Percentiles rank a stretch among this genome's conserved stretches.
phyloP scores from a whole-genome alignment of 1,139 yeast genomes.

The Debaryomyces psychrophilus region DNA sequence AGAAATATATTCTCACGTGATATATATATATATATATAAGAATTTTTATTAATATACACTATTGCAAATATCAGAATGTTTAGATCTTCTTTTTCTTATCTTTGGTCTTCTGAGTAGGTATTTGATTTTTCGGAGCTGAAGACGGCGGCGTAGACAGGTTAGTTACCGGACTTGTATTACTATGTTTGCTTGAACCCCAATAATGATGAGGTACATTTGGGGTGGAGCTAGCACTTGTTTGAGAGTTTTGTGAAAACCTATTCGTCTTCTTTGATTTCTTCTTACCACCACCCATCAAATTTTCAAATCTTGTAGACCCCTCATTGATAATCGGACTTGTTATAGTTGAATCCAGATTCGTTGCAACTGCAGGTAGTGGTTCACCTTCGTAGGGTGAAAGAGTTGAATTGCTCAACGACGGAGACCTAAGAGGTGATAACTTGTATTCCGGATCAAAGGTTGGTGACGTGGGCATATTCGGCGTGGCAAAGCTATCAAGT shows the following conservation, averaged over 20 bases:
- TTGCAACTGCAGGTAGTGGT: not conserved
- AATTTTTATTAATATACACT: constrained; percentile 1
- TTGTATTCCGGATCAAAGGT: constrained; percentile 23
- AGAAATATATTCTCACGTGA: constrained; percentile 7
- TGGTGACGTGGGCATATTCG: constrained; percentile 27
- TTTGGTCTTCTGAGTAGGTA: constrained; percentile 13
- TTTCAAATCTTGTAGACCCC: constrained; percentile 28
- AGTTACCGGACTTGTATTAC: constrained; percentile 1
- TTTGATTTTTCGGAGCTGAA: constrained; percentile 15
- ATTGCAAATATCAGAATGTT: constrained; percentile 18
- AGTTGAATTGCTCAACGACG: constrained; percentile 8
- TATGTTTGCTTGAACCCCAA: constrained; percentile 12
- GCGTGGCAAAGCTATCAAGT: constrained; percentile 27
- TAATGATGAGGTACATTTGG: constrained; percentile 14
- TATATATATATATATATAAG: not conserved
- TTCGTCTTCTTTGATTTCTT: constrained; percentile 26
- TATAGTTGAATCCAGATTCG: not conserved
- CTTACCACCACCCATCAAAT: constrained; percentile 33
- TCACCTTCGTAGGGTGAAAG: constrained; percentile 14
- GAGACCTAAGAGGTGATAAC: constrained; percentile 13
- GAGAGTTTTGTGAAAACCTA: constrained; percentile 18
- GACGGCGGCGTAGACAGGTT: constrained; percentile 14
- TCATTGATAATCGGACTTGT: constrained; percentile 11
- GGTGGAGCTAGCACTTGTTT: constrained; percentile 7
- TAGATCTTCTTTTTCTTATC: constrained; percentile 27